Evolutionary conservation across 1,284 basidiomycete species (phyloP).

Genomic region (Tilletia walkeri): DNA sequence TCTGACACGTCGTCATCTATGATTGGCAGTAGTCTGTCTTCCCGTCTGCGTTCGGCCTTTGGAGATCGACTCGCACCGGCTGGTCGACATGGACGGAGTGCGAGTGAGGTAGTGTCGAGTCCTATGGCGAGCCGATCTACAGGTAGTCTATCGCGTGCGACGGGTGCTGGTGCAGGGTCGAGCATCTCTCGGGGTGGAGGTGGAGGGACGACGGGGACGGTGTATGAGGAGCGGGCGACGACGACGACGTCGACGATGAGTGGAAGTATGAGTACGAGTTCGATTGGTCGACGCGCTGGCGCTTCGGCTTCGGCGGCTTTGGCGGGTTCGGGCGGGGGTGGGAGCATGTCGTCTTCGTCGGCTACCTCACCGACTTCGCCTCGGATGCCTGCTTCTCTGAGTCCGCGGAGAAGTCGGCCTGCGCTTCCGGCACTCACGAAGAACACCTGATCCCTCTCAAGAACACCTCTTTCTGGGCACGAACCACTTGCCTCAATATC

Average conservation of each 20-base stretch:
- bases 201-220: not conserved
- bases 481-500: too few relatives aligned
- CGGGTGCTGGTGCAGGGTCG: not conserved
- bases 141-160: not conserved
- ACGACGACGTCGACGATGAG: not conserved
- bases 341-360: not conserved
- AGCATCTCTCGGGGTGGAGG: not conserved
- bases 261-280: not conserved
- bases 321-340: not conserved
- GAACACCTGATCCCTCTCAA: not conserved
- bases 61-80: not conserved
- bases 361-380: not conserved
- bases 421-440: constrained; percentile 13
- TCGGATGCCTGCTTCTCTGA: not conserved
- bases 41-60: constrained; percentile 4
- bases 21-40: not conserved
- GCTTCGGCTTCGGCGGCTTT: not conserved
- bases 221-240: not conserved
- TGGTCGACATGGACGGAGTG: not conserved
- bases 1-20: not conserved
- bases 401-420: not conserved
- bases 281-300: constrained; percentile 16
- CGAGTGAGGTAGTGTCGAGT: constrained; percentile 4
- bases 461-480: not conserved
- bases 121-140: not conserved